A percentile compares a stretch with the other conserved stretches of the same genome.
Evolutionary conservation across 2,329 filamentous ascomycete species (phyloP).

Genomic region (Pseudopyricularia cyperi): DNA sequence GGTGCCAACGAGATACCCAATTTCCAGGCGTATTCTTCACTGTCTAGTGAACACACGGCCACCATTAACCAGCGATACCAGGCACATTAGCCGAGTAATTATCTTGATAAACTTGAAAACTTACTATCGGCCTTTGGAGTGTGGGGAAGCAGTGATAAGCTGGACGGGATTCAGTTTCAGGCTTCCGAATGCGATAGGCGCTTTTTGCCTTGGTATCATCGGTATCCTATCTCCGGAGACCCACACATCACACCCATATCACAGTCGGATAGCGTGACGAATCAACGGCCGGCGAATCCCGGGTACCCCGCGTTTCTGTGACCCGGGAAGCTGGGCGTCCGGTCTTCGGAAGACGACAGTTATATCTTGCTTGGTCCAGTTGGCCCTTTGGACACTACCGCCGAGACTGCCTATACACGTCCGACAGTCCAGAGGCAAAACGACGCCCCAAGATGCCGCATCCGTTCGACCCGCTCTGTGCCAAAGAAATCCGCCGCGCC

Average conservation of each 20-base stretch:
- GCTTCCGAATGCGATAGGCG: not conserved
- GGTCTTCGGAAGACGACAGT: no score
- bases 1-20: not conserved
- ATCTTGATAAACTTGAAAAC: not conserved
- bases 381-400: no score
- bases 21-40: not conserved
- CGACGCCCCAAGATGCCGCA: slow-evolving; percentile 33
- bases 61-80: not conserved
- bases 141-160: not conserved
- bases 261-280: no score
- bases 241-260: no score
- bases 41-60: not conserved
- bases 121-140: not conserved
- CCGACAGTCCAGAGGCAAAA: no score
- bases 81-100: not conserved
- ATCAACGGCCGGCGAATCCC: no score
- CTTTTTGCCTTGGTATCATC: not conserved
- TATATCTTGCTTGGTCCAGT: no score
- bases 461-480: slow-evolving; percentile 66
- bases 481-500: slow-evolving; percentile 58
- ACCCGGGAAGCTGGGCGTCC: no score
- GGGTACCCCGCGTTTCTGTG: no score
- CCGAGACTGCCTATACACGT: no score
- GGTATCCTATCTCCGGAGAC: not conserved
- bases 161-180: not conserved